Percentiles rank a stretch among this genome's conserved stretches.
Evolutionary conservation across 176 grass and related monocot species (phyloP).

Genomic region (Aegilops umbellulata): DNA sequence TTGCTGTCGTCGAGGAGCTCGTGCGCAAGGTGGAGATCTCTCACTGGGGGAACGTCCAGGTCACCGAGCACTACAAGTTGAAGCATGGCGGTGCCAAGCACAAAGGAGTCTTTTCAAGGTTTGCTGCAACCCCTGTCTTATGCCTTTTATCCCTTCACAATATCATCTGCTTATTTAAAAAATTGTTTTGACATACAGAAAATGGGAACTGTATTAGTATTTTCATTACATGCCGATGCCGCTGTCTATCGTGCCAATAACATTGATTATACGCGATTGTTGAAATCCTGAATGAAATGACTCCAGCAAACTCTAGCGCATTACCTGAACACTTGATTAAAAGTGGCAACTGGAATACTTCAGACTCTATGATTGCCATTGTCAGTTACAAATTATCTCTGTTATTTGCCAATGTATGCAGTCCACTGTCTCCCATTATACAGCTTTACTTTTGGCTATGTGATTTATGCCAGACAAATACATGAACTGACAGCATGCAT

Average conservation of each 20-base stretch:
- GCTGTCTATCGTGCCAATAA: too few relatives aligned
- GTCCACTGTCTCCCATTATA: too few relatives aligned
- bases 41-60: constrained; percentile 86
- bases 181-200: neutral
- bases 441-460: too few relatives aligned
- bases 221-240: neutral
- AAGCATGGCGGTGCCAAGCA: constrained; percentile 79
- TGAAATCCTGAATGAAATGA: neutral
- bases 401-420: neutral
- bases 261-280: neutral
- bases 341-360: neutral
- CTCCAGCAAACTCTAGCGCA: neutral
- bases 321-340: neutral
- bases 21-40: constrained; percentile 91
- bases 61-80: constrained; percentile 90
- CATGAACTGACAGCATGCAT: too few relatives aligned
- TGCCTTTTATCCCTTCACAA: neutral
- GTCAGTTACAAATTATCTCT: neutral
- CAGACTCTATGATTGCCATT: neutral
- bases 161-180: constrained; percentile 3
- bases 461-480: too few relatives aligned
- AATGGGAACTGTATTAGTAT: neutral
- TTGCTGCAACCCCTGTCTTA: constrained; percentile 11
- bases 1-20: constrained; percentile 81
- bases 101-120: constrained; percentile 96